Percentiles rank a stretch among this genome's conserved stretches.
phyloP scores from a whole-genome alignment of 345 rosid genomes.

The Citrus cavaleriei region DNA sequence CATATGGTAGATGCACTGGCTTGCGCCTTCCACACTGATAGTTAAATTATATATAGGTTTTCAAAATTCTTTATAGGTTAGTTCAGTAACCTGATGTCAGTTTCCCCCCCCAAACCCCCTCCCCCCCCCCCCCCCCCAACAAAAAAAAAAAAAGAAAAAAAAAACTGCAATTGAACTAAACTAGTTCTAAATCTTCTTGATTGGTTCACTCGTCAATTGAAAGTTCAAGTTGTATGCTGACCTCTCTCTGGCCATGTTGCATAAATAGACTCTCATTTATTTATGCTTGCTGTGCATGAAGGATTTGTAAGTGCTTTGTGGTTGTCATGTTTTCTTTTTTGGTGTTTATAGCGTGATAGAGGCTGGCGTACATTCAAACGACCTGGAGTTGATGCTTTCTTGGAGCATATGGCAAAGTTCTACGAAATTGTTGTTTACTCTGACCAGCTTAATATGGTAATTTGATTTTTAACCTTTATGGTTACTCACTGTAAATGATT shows the following conservation, averaged over 20 bases:
- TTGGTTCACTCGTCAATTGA: background rate
- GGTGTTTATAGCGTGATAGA: constrained; percentile 71
- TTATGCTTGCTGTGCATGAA: background rate
- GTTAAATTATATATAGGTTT: background rate
- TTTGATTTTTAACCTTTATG: background rate
- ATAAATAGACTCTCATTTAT: background rate
- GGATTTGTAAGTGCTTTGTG: constrained; percentile 1
- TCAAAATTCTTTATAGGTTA: background rate
- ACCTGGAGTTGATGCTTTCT: constrained; percentile 93
- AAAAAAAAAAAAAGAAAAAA: too few species aligned
- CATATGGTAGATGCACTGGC: background rate
- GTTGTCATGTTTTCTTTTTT: constrained; percentile 10
- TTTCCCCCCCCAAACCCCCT: too few species aligned
- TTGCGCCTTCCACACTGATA: background rate
- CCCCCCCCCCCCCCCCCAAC: too few species aligned
- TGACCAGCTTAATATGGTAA: constrained; percentile 83
- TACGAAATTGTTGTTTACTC: constrained; percentile 87
- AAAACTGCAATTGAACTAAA: background rate
- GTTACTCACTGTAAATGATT: background rate
- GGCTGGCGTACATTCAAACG: constrained; percentile 99
- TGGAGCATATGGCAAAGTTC: constrained; percentile 81
- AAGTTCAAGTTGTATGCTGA: background rate
- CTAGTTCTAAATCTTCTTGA: background rate
- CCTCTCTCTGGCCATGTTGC: background rate
- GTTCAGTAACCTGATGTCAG: background rate